Evolutionary conservation across 371 early-diverging fungal genomes (phyloP), one percentile per base, ranked within the genome.

Genomic region (Amoeboaphelidium occidentale): DNA sequence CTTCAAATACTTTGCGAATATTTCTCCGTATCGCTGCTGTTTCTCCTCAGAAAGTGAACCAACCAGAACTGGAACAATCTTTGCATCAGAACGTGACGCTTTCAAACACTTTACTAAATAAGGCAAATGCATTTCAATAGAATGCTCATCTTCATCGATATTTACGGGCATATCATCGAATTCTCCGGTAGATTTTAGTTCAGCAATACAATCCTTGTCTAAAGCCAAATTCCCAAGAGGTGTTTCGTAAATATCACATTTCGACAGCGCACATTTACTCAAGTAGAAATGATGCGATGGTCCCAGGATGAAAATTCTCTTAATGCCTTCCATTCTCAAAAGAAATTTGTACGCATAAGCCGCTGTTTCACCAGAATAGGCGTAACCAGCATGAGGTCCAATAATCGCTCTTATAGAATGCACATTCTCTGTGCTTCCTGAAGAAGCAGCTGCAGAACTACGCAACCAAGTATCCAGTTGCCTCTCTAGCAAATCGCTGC

Each of bases 51-150:
- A 41, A 25, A 82, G 62, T 13, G 70, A 62, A 0, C 94, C 92
- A 1, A 93, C 84, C 47, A 93, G 58, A 50, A 93, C 79, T 1
- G 92, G 94, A 2, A 90, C 73, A 43, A 93, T 60, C 32, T 61
- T 69, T 53, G 20, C 43, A n/a, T 6, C 2, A n/a, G 14, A 45
- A 14, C 32, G 53, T 59, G 64, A 75, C 81, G 65, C 51, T 55
- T 71, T 68, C 64, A 90, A 78, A 22, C 75, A 64, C 54, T 80
- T 78, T 62, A 73, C 72, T 0, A 79, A 64, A 61, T 72, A 89
- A 1, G 94, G 94, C 42, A 89, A 58, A 54, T 91, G 91, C 89
- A 94, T 82, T 59, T 90, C 94, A 53, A 94, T 72, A 55, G 86
- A 85, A 57, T 94, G 92, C 53, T 94, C 94, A 27, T 80, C 76